Evolutionary conservation across 176 grass and related monocot species (phyloP).

Genomic region (Carex pumila): DNA sequence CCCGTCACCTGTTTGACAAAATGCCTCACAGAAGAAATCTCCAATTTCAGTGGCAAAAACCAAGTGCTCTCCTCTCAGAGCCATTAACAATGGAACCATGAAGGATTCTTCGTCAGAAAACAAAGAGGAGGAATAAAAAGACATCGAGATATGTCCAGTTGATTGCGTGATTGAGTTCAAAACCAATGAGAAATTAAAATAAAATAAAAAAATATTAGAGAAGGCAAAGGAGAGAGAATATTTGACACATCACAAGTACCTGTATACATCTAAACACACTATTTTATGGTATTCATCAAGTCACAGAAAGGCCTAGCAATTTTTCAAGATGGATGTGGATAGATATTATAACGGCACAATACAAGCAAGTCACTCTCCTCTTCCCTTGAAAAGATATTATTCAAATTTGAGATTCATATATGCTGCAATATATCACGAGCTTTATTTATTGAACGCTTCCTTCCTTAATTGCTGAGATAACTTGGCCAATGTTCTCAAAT

Average conservation of each 20-base stretch:
- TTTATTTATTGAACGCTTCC: background rate
- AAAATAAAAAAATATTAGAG: constrained; percentile 23
- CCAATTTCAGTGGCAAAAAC: background rate
- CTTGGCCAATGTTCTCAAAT: constrained; percentile 43
- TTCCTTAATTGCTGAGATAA: constrained; percentile 40
- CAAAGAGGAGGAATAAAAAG: constrained; percentile 28
- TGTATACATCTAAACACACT: no score
- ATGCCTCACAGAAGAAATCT: background rate
- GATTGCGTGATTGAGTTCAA: constrained; percentile 91
- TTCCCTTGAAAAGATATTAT: no score
- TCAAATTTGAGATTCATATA: background rate
- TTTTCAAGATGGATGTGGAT: no score
- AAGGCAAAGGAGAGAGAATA: constrained; percentile 31
- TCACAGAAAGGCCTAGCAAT: no score
- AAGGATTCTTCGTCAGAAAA: background rate
- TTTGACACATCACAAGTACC: no score
- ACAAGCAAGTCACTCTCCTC: no score
- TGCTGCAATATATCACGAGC: background rate
- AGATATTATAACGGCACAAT: no score
- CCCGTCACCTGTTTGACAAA: background rate
- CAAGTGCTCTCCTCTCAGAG: background rate
- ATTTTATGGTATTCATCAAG: no score
- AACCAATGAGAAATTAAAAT: constrained; percentile 60
- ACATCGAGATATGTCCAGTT: constrained; percentile 58
- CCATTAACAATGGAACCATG: constrained; percentile 2